Base-by-base conservation (phyloP, 2,329 filamentous ascomycete genomes). In the Dactylellina parvicollis region DNA sequence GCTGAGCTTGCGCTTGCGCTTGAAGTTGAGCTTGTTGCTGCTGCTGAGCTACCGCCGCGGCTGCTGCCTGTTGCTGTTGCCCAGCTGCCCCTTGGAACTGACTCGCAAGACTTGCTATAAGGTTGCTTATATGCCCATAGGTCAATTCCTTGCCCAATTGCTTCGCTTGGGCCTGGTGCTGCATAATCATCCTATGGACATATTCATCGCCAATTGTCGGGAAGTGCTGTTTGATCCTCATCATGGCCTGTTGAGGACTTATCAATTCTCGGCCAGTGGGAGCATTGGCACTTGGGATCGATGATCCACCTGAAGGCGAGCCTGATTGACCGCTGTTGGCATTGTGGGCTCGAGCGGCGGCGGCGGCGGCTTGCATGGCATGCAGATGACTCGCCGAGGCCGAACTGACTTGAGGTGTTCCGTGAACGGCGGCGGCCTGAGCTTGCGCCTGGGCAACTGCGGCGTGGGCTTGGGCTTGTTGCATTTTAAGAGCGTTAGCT, bases 141-240 rank as follows among this genome's bases (percentile, higher is more conserved):
- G 69, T 73, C 44, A 73, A 38, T 14, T 74, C 70, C 3, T 57
- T 64, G 2, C 57, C 60, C 30, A 69, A 18, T 14, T 61, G 59
- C 14, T 69, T 74, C 1, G 62, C 70, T 24, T 74, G 70, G n/a
- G 62, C 62, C 7, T 74, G 70, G 28, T 74, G 70, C n/a, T 74
- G 70, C 49, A 62, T 47, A 10, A 73, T 61, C 52, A 73, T 61
- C 10, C 69, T 36, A 14, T 73, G 69, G 10, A 73, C 40, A 40
- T 73, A 73, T 36, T 73, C 69, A 18, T 73, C 69, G 14, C 69
- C 69, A 20, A 73, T 73, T 2, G 69, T 73, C 1, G 69, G 69
- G 32, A 73, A 73, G 22, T 66, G 62, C 34, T 74, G 70, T 16
- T 74, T 67, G 36, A 74, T 74, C 10, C 64, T 50, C 22, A 69